phyloP scores from a whole-genome alignment of 345 rosid genomes.

The Eutrema yunnanense region DNA sequence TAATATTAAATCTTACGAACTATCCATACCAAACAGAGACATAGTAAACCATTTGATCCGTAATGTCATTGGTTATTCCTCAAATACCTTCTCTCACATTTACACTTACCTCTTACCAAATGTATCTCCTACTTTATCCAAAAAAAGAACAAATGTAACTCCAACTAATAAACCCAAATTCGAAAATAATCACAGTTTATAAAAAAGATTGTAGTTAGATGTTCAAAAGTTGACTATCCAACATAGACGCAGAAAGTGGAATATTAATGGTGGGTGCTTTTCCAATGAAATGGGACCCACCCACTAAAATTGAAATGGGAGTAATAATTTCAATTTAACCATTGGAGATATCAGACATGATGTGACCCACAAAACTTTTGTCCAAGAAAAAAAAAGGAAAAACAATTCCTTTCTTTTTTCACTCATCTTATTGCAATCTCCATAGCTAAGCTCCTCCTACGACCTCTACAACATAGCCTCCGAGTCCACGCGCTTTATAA shows the following conservation, averaged over 20 bases:
- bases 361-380: constrained; percentile 26
- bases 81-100: neutral
- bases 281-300: constrained; percentile 16
- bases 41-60: neutral
- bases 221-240: neutral
- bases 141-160: neutral
- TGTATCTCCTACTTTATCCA: neutral
- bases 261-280: constrained; percentile 14
- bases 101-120: no score
- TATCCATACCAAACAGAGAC: neutral
- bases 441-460: constrained; percentile 24
- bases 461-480: constrained; percentile 9
- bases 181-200: neutral
- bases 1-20: neutral
- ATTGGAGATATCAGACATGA: neutral
- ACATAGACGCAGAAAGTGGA: constrained; percentile 12
- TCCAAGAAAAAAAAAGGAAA: neutral
- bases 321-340: constrained; percentile 9
- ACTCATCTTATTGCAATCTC: neutral
- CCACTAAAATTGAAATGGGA: neutral
- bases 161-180: neutral
- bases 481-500: constrained; percentile 20
- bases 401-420: neutral
- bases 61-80: neutral
- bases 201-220: neutral